Evolutionary conservation across 768 basidiomycete species (phyloP), one percentile per base, ranked within the genome.

Genomic region (Coprinopsis marcescibilis): DNA sequence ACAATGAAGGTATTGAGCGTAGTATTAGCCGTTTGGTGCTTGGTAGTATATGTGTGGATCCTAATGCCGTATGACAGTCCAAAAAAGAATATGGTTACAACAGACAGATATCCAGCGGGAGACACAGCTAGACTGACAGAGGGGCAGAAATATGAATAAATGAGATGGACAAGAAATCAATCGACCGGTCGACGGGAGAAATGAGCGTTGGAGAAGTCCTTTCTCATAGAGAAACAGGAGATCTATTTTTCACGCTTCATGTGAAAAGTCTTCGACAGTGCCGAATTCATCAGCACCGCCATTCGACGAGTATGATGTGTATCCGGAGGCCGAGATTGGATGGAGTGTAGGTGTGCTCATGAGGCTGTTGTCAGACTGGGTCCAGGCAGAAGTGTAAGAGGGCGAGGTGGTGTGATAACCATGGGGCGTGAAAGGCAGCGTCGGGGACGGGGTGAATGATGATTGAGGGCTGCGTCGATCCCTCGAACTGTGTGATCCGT

Each of bases 221-320:
- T n/a, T n/a, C n/a, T n/a, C n/a, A n/a, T n/a, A n/a, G n/a, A n/a
- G n/a, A n/a, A n/a, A n/a, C n/a, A 32, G 29, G 29, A 32, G 29
- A 32, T 32, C 35, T 7, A 11, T 27, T 27, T 4, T n/a, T 49
- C 62, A 72, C 50, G 68, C 58, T 26, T 72, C 70, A 11, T n/a
- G 41, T 15, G 60, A 65, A 53, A 64, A 75, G 43, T 75, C 71
- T 35, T 70, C 70, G 37, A 68, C 66, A 27, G 61, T 63, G 13
- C 68, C 61, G 55, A 68, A 72, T 24, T 71, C 72, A 36, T 71
- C 73, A 45, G 71, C 65, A 45, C 68, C 54, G 37, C 62, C 61
- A 48, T 57, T 61, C 24, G 64, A 57, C 20, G 57, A 54, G 54
- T 70, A 67, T 13, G 65, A 61, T 48, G 71, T 26, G 63, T 49